Conservation (phyloP, 345 rosid species). For the Viola odorata region DNA sequence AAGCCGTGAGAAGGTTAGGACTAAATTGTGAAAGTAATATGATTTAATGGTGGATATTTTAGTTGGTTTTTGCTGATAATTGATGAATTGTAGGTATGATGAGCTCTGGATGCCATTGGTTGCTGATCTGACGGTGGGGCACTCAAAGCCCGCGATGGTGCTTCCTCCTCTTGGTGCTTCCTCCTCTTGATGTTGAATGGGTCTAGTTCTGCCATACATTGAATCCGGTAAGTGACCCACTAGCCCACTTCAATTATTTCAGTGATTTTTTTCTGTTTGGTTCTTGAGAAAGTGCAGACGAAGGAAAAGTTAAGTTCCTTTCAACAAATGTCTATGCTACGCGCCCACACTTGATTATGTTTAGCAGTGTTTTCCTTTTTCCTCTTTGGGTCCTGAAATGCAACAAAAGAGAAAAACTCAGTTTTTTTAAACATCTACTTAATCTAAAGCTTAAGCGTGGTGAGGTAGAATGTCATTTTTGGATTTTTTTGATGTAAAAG, state of each 20-base stretch:
- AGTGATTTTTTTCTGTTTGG: conserved; percentile 19
- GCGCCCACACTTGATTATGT: no score
- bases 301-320: neutral
- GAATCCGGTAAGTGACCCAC: conserved; percentile 53
- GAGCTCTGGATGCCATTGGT: conserved; percentile 96
- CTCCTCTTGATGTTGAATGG: conserved; percentile 95
- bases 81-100: conserved; percentile 51
- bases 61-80: neutral
- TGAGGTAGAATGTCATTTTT: no score
- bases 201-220: conserved; percentile 92
- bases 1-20: conserved; percentile 71
- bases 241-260: neutral
- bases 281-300: conserved; percentile 18
- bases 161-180: conserved; percentile 87
- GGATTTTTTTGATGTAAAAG: no score
- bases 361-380: neutral
- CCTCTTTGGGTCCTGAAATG: neutral
- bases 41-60: conserved; percentile 5
- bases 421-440: neutral
- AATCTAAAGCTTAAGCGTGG: no score
- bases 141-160: conserved; percentile 48
- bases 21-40: neutral
- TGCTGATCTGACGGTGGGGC: conserved; percentile 59
- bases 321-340: neutral
- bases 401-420: neutral